Base-by-base conservation (phyloP, 768 basidiomycete species). In the Lanmaoa rubissima region DNA sequence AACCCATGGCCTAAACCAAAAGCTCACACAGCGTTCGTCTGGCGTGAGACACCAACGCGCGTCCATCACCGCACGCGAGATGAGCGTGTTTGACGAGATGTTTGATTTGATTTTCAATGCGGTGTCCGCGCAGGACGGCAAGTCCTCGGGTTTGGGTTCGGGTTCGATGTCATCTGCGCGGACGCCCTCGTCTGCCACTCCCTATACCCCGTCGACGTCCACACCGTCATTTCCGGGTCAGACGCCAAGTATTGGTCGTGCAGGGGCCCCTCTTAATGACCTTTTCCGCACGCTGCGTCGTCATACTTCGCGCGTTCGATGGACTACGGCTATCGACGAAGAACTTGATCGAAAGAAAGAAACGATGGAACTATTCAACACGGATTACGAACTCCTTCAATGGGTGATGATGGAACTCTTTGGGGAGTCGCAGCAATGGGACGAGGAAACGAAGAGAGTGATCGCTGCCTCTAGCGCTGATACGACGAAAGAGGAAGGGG, bases 381-480 rank as follows among this genome's bases (percentile, higher is more conserved):
- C 79, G 8, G 92, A 94, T 63, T 73, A 80, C 55, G 78, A 88
- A 51, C 78, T 94, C 17, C 76, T 94, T 48, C 78, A 83, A 36
- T 94, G 92, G 92, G 83, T 86, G 12, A 73, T 79, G 64, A 71
- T 73, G 16, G 82, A 87, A 50, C 81, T 94, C 3, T 94, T 94
- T 63, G 82, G 73, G 16, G 81, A 83, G 61, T 82, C 82, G 5
- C 63, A 74, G 62, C 66, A 68, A 46, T 82, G 80, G 65, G 82
- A 82, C 60, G 76, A 74, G 36, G 79, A 75, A 16, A 79, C 79
- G 1, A 75, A 72, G 38, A 65, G 70, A 38, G 76, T 77, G 10
- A 70, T 77, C 9, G 57, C 73, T 1, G 62, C 70, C 12, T 59
- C 65, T 31, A 21, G 38, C 28, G 5, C 41, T 1, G 54, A n/a